A percentile compares a stretch with the other conserved stretches of the same genome.
Evolutionary conservation across 2,329 filamentous ascomycete species (phyloP).

Genomic region (Penicillium sp.): DNA sequence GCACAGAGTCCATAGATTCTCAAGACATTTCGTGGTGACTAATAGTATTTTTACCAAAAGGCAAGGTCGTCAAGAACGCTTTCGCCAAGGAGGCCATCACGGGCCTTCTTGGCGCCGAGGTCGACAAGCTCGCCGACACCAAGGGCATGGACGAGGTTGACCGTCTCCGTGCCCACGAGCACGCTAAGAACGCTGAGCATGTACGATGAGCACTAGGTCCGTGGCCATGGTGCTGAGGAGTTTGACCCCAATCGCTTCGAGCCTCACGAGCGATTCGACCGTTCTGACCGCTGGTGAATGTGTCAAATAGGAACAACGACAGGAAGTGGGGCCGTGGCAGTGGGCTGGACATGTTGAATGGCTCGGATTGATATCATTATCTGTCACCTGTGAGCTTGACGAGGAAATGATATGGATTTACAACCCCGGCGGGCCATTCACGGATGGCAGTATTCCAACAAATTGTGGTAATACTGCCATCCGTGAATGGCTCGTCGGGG

Average conservation of each 20-base stretch:
- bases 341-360: background rate
- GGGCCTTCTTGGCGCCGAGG: constrained; percentile 71
- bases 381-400: background rate
- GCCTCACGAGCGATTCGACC: constrained; percentile 35
- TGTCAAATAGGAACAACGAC: background rate
- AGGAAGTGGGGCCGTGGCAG: background rate
- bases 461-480: too few species aligned
- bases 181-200: constrained; percentile 62
- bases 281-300: constrained; percentile 26
- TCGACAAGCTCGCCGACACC: constrained; percentile 74
- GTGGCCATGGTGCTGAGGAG: constrained; percentile 46
- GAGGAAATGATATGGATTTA: constrained; percentile 1
- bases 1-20: background rate
- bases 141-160: constrained; percentile 66
- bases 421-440: too few species aligned
- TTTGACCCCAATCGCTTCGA: constrained; percentile 54
- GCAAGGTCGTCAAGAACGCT: constrained; percentile 69
- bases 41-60: constrained; percentile 39
- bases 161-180: constrained; percentile 59
- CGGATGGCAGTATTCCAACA: too few species aligned
- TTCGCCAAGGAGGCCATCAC: constrained; percentile 78
- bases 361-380: background rate
- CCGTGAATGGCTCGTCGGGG: too few species aligned
- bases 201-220: constrained; percentile 65
- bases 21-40: background rate